Percentiles rank a stretch among this genome's conserved stretches.
Conservation (phyloP, 1,284 basidiomycete species). For the Ustilago curta region DNA sequence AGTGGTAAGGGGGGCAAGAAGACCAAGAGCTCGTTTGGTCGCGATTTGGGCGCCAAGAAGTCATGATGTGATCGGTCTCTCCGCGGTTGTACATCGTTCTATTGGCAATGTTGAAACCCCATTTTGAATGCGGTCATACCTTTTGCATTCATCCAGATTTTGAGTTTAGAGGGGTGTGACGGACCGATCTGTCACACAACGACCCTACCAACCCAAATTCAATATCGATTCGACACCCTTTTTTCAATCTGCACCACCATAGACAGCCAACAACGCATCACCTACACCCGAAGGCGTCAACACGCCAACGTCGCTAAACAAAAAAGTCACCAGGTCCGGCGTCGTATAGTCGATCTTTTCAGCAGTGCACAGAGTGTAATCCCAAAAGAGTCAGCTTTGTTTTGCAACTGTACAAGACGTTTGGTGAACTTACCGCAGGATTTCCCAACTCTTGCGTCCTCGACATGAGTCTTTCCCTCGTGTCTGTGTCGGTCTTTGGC, state of each 20-base stretch:
- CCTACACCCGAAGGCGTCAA: constrained; percentile 90
- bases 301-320: constrained; percentile 91
- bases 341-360: constrained; percentile 65
- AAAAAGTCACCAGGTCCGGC: constrained; percentile 86
- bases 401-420: no score
- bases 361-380: no score
- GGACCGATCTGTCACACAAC: no score
- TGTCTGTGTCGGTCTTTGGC: constrained; percentile 2
- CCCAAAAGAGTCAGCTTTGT: no score
- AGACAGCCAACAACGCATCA: constrained; percentile 90
- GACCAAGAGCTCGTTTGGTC: constrained; percentile 47
- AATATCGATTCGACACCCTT: not conserved
- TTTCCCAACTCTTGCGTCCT: constrained; percentile 59
- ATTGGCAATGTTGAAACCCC: not conserved
- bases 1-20: constrained; percentile 15
- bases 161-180: no score
- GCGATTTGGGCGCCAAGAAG: constrained; percentile 41
- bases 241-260: constrained; percentile 71
- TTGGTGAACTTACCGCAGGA: constrained; percentile 57
- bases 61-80: constrained; percentile 9
- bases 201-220: not conserved
- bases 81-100: not conserved
- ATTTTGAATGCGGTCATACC: not conserved
- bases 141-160: no score
- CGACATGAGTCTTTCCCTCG: constrained; percentile 42